Evolutionary conservation across 2,329 filamentous ascomycete species (phyloP).

Genomic region (Ophiobolus disseminans): DNA sequence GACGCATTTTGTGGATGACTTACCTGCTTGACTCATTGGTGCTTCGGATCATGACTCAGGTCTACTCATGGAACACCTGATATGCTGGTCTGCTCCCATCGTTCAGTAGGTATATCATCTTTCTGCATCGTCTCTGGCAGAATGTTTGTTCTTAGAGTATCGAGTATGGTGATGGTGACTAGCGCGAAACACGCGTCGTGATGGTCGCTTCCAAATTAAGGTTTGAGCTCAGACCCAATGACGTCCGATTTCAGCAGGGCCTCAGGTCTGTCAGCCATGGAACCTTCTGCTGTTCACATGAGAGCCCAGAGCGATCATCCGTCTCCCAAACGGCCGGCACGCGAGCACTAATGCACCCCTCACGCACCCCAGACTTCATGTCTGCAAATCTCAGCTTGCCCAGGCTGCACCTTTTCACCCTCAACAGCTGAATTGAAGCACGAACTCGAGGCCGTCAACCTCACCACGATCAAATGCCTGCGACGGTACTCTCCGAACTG

Average conservation of each 20-base stretch:
- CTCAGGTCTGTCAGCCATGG: slow-evolving; percentile 15
- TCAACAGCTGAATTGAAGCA: slow-evolving; percentile 15
- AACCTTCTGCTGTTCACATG: slow-evolving; percentile 20
- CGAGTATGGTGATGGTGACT: too few species aligned
- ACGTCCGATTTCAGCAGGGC: slow-evolving; percentile 9
- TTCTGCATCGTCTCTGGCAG: too few species aligned
- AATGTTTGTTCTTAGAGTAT: too few species aligned
- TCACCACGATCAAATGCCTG: slow-evolving; percentile 4
- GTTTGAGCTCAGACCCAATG: slow-evolving; percentile 10
- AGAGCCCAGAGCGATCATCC: slow-evolving; percentile 15
- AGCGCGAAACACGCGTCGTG: too few species aligned
- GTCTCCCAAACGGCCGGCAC: slow-evolving; percentile 26
- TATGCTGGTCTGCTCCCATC: too few species aligned
- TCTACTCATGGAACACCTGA: too few species aligned
- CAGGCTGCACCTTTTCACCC: slow-evolving; percentile 2
- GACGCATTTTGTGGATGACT: too few species aligned
- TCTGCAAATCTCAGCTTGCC: slow-evolving; percentile 2
- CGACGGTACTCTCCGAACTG: slow-evolving; percentile 2
- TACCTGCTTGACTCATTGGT: too few species aligned
- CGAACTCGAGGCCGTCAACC: slow-evolving; percentile 4
- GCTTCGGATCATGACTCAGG: too few species aligned
- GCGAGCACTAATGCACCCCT: slow-evolving; percentile 29
- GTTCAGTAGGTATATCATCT: too few species aligned
- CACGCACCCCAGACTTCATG: slow-evolving; percentile 10
- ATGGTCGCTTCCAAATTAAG: too few species aligned